Conservation (phyloP, 208 protist genomes). For the Acanthamoeba healyi region DNA sequence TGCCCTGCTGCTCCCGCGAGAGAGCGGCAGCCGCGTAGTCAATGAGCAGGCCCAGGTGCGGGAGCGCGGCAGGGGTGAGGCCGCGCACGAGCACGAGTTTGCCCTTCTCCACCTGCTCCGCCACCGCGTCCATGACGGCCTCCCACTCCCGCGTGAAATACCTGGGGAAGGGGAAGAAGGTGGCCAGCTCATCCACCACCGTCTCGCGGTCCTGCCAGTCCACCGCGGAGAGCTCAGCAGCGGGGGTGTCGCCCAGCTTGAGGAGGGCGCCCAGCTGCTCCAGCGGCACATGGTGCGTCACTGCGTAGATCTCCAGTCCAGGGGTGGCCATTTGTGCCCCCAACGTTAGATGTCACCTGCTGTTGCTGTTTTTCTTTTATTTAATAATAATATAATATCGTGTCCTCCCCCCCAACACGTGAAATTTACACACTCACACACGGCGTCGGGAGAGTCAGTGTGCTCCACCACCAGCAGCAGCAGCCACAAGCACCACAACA, state of each 20-base stretch:
- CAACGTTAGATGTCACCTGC: no score
- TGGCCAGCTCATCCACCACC: slow-evolving; percentile 49
- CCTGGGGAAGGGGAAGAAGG: slow-evolving; percentile 65
- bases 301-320: neutral
- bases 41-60: neutral
- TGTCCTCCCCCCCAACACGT: no score
- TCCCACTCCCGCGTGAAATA: slow-evolving; percentile 59
- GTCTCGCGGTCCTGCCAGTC: slow-evolving; percentile 58
- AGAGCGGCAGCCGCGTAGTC: slow-evolving; percentile 18
- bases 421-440: no score
- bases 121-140: neutral
- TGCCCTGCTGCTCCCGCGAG: neutral
- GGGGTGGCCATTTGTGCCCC: no score
- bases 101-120: slow-evolving; percentile 27
- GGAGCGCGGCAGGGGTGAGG: neutral
- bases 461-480: no score
- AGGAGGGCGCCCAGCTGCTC: neutral
- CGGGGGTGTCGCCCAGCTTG: neutral
- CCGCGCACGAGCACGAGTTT: slow-evolving; percentile 9
- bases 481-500: no score
- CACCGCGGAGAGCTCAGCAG: slow-evolving; percentile 32
- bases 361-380: no score
- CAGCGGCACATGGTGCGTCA: neutral
- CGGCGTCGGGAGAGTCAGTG: no score
- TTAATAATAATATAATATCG: no score